Percentiles rank a stretch among this genome's conserved stretches.
Conservation (phyloP, 2,329 filamentous ascomycete genomes). For the Ciborinia camelliae region DNA sequence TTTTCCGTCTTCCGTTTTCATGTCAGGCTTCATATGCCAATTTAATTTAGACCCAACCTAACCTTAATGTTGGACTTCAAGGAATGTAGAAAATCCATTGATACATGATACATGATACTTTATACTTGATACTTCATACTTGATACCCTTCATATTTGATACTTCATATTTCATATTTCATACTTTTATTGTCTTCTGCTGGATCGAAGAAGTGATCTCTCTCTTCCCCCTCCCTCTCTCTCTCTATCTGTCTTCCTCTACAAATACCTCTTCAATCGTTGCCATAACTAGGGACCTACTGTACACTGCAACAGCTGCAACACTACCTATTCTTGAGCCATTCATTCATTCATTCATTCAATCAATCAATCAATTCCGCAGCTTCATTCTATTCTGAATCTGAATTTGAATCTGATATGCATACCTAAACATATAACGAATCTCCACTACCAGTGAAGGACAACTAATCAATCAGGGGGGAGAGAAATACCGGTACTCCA, state of each 20-base stretch:
- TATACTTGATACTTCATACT: too few relatives aligned
- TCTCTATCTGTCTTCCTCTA: neutral
- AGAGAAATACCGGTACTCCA: slow-evolving; percentile 15
- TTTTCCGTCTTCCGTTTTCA: neutral
- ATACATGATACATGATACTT: too few relatives aligned
- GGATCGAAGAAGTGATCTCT: neutral
- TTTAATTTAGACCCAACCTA: neutral
- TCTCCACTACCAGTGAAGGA: slow-evolving; percentile 9
- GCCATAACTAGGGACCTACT: neutral
- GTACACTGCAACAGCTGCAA: neutral
- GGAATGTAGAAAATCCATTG: too few relatives aligned
- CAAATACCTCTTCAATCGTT: neutral
- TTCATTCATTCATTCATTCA: neutral
- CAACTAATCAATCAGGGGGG: slow-evolving; percentile 11
- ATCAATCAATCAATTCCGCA: neutral
- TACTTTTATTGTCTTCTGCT: neutral
- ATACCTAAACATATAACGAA: neutral
- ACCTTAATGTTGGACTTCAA: too few relatives aligned
- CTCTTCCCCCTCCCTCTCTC: neutral
- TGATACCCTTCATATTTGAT: too few relatives aligned
- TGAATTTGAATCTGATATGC: too few relatives aligned
- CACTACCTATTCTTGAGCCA: neutral
- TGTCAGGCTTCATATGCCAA: neutral
- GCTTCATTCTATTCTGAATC: neutral
- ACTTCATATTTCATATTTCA: too few relatives aligned